Base-by-base conservation (phyloP, 345 rosid species). In the Aquilaria malaccensis region DNA sequence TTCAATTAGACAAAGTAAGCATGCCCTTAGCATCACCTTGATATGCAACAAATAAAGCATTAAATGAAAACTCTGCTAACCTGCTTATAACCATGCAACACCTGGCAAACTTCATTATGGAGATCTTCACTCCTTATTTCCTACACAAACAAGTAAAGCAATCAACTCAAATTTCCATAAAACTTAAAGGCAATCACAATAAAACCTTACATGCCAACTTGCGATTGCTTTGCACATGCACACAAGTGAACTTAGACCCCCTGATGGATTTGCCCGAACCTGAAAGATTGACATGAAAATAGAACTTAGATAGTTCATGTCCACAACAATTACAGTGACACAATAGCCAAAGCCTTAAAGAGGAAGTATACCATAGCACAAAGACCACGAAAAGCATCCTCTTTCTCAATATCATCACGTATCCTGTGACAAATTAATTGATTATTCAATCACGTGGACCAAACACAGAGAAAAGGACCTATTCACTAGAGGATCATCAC, bases 381-480 rank as follows among this genome's bases (percentile, higher is more conserved):
- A 49, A 94, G 83, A 72, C 99, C 99, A 56, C 85, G 78, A 72
- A 94, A 94, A 11, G 99, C 96, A 80, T 94, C 99, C 70, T 94
- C 99, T 76, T 94, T 94, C 77, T 94, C 99, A 68, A 82, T 71
- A 72, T 91, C 99, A 82, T 94, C 99, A 30, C 90, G 96, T 68
- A 90, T 88, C 83, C 99, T 94, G 80, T 65, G 71, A 74, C 30
- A 50, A 63, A 60, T 29, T 53, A 56, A 67, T 30, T 50, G 52
- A 30, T 33, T 10, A 6, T 58, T 51, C 68, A 65, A 59, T 31
- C 12, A 55, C 56, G 45, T 56, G 52, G 51, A 12, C 51, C 41
- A 52, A 10, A 60, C 30, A 41, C 29, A 47, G 33, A 9, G 29
- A 64, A 60, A 7, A 31, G 9, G 15, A 15, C 15, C 15, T 15